Evolutionary conservation across 495 filamentous ascomycete species (phyloP), one percentile per base, ranked within the genome.

Genomic region (Pseudevernia furfuracea): DNA sequence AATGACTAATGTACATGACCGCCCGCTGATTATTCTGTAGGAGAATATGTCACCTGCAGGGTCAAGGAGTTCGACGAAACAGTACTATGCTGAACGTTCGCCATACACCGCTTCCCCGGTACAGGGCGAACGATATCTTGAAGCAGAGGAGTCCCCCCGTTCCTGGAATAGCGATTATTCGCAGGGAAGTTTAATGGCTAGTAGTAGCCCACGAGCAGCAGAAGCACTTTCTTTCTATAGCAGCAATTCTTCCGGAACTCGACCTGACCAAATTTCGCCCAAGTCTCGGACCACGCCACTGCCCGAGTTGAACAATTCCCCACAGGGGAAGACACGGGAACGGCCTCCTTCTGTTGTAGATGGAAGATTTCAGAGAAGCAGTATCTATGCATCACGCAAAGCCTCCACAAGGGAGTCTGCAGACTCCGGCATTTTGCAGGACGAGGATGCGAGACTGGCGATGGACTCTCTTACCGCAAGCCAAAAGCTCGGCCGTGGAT

Each of bases 161-260:
- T 90, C 88, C 7, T 89, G 84, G 85, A 84, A 75, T 60, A 90
- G 87, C 69, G 82, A 84, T 61, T 79, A 84, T 59, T 88, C 88
- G 5, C 77, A 80, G 60, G 87, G 90, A 46, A 82, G 81, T 21
- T 73, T 89, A 37, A 80, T 90, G 53, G 71, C 68, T 63, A 69
- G 77, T 52, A 68, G 77, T 64, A 67, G 70, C 57, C 57, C 69
- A 66, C 63, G 72, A 59, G 30, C 52, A 14, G 19, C 56, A 14
- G 64, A 64, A n/a, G 38, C 71, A 1, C 72, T 71, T 19, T 43
- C 65, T 43, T 69, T 69, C 43, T 71, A 74, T 34, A 66, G 68
- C 55, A 58, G 62, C 3, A 71, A 72, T 17, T 74, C 75, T 25
- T 71, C 75, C 6, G 71, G 76, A 44, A 73, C 76, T 17, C 70